Conservation (phyloP, 768 basidiomycete species). For the Tulasnella sp. region DNA sequence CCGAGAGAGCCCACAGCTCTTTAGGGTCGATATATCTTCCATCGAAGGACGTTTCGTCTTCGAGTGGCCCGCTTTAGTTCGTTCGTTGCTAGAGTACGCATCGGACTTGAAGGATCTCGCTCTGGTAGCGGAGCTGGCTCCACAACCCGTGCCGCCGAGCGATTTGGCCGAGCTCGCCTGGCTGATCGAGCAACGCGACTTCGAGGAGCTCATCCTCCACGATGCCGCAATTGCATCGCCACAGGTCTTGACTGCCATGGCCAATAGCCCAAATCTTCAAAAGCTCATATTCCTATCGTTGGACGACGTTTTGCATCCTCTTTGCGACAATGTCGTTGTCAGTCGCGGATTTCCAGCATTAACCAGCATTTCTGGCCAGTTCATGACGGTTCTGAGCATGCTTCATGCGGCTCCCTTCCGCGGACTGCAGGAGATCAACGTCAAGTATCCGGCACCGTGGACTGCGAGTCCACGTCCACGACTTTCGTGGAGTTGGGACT, state of each 20-base stretch:
- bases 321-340: background rate
- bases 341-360: background rate
- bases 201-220: background rate
- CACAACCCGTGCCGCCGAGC: background rate
- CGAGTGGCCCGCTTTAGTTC: background rate
- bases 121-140: background rate
- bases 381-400: background rate
- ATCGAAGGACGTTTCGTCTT: slow-evolving; percentile 6
- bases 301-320: background rate
- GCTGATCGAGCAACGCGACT: background rate
- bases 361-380: background rate
- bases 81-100: background rate
- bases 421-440: background rate
- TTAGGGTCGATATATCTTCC: background rate
- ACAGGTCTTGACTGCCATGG: background rate
- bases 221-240: slow-evolving; percentile 1
- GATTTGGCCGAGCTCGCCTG: background rate
- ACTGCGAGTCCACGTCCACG: background rate
- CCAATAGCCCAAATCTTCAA: background rate
- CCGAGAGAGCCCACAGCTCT: too few relatives aligned
- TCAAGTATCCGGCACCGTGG: background rate
- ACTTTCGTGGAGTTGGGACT: slow-evolving; percentile 10
- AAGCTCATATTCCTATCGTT: background rate
- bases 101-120: background rate
- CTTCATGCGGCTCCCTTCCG: background rate